Base-by-base conservation (phyloP, 208 protist species). In the Tritrichomonas foetus region DNA sequence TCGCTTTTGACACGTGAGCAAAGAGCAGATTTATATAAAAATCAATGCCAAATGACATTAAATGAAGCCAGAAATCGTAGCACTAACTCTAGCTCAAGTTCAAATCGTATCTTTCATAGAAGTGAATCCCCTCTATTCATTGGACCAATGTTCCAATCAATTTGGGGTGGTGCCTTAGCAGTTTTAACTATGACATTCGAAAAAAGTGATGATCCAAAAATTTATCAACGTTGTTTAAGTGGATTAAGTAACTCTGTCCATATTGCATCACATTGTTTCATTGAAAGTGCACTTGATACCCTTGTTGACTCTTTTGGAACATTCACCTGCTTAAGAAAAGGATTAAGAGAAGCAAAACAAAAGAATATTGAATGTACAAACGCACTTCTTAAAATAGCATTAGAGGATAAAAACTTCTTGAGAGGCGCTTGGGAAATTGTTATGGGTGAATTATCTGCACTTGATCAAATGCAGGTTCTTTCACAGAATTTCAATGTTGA, bases 301-400 rank as follows among this genome's bases (percentile, higher is more conserved):
- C n/a, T 92, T 33, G 47, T 92, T 14, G 50, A 92, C 36, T 53
- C 78, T 14, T 92, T 92, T 50, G 78, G 20, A 3, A 50, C 3
- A 8, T 92, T 92, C 22, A 92, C 78, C 3, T 22, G 22, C 13
- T 16, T 92, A 16, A 1, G 78, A 11, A 92, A 50, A 30, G 36
- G 36, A 36, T 5, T 20, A 27, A 39, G 14, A 1, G 69, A 78
- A 2, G 3, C 25, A 9, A 36, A 47, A 78, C 69, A 9, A 5
- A 78, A 78, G 69, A 78, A 78, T 33, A 47, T 78, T 44, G 69
- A 78, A 20, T 78, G 69, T 20, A 78, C 69, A 47, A 78, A 78
- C 36, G 20, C 69, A 20, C 25, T 78, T 1, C 8, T 78, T 20
- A 36, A 78, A 44, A 47, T 78, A n/a, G 25, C 69, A 20, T 16